Base-by-base conservation (phyloP, 1,284 basidiomycete genomes). In the Ustilago loliicola region DNA sequence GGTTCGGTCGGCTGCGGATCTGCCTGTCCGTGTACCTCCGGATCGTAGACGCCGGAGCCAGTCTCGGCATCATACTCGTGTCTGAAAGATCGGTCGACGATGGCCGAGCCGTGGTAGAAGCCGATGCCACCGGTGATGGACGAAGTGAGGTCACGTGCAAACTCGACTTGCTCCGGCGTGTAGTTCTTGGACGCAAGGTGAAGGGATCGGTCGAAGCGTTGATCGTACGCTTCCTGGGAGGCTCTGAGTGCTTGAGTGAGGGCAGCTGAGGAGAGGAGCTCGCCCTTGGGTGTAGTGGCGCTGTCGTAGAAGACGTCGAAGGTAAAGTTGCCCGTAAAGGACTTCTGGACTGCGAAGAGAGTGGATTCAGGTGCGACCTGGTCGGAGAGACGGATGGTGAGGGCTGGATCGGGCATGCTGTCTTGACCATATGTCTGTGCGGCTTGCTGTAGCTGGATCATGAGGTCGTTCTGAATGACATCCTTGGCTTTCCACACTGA, bases 61-160 rank as follows among this genome's bases (percentile, higher is more conserved):
- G 79, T 48, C 60, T 73, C 91, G 29, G 83, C 85, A 81, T 96
- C 94, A 91, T 94, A 94, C 81, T 96, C 94, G 80, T 93, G 93
- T 13, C 92, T 90, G 83, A 94, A 94, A 34, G 91, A 90, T 51
- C 91, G 89, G 85, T 98, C 93, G 19, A 96, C 90, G 74, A 98
- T 92, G 0, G 94, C 94, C 3, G 90, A 90, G n/a, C 95, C 95
- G 80, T 95, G 93, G 87, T 95, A 98, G 87, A 96, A 98, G 13
- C 96, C 95, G 53, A 98, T 91, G 42, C 95, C 95, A 58, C 94
- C 95, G 15, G 96, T 87, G 51, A 97, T 89, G 84, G 94, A 96
- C 0, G 95, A 92, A 0, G 94, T 95, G 70, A 96, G 90, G 17
- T 92, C 92, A 82, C 93, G 92, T 1, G 95, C 96, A 85, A 96